phyloP scores from a whole-genome alignment of 768 basidiomycete species.

The Pisolithus sp. region DNA sequence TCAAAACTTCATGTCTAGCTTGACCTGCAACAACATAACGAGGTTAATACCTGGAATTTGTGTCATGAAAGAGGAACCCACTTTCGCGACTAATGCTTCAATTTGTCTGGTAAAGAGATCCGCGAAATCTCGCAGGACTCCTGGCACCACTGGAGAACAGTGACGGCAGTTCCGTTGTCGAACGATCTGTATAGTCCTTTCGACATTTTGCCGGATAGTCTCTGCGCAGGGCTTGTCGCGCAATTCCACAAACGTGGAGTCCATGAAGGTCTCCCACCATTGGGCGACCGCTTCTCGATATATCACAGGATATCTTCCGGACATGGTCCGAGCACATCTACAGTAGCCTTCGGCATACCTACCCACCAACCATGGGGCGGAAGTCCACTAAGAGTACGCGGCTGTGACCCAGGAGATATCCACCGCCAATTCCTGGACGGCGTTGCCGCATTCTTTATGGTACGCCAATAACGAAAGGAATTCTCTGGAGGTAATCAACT shows the following conservation, averaged over 20 bases:
- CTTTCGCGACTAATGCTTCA: conserved; percentile 8
- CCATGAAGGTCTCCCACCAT: conserved; percentile 21
- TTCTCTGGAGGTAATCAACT: conserved; percentile 19
- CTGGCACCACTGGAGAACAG: conserved; percentile 3
- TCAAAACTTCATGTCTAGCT: too few species aligned
- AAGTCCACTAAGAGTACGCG: neutral
- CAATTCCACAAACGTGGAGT: conserved; percentile 5
- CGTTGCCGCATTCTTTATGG: conserved; percentile 10
- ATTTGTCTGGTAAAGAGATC: conserved; percentile 8
- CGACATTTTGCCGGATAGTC: conserved; percentile 1
- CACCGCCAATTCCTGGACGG: conserved; percentile 1
- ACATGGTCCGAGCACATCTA: neutral
- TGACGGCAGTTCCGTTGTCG: neutral
- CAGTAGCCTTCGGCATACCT: neutral
- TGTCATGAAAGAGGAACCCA: neutral
- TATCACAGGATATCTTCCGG: neutral
- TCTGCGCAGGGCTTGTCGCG: conserved; percentile 13
- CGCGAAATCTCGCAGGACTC: conserved; percentile 10
- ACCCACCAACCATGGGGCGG: neutral
- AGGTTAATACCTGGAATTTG: too few species aligned
- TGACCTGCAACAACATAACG: too few species aligned
- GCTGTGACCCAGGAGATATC: conserved; percentile 10
- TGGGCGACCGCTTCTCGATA: neutral
- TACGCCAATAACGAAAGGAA: conserved; percentile 21
- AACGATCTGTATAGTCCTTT: neutral